Percentiles rank a stretch among this genome's conserved stretches.
Conservation (phyloP, 306 rosid genomes). For the Elaeagnus macrophylla region DNA sequence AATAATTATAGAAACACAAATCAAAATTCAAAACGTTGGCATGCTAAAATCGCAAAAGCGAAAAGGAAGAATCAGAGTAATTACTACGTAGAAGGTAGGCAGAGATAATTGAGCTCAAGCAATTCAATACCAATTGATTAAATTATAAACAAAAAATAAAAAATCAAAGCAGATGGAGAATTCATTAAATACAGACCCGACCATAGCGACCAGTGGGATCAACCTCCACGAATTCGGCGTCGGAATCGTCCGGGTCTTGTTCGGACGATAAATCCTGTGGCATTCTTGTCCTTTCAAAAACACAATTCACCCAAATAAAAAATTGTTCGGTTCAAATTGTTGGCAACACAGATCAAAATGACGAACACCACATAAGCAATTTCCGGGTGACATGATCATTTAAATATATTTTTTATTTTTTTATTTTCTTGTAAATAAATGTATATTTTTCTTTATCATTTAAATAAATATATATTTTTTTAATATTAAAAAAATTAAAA, state of each 20-base stretch:
- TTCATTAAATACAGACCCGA: conserved; percentile 51
- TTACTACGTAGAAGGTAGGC: not conserved
- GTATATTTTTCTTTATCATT: too few relatives aligned
- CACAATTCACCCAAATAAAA: not conserved
- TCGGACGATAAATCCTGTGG: conserved; percentile 52
- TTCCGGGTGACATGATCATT: too few relatives aligned
- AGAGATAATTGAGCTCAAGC: not conserved
- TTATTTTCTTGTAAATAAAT: too few relatives aligned
- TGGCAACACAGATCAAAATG: not conserved
- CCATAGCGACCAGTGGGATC: conserved; percentile 90
- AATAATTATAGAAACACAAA: not conserved
- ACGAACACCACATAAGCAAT: not conserved
- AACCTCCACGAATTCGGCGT: conserved; percentile 65
- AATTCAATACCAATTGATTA: not conserved
- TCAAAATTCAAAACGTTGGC: not conserved
- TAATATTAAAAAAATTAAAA: too few relatives aligned
- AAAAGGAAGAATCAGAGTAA: not conserved
- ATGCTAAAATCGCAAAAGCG: not conserved
- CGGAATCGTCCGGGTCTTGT: conserved; percentile 55
- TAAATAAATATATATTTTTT: too few relatives aligned
- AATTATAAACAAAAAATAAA: not conserved
- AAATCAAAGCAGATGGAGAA: not conserved
- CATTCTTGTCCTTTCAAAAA: conserved; percentile 35
- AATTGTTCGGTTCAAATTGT: not conserved
- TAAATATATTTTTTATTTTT: too few relatives aligned